Evolutionary conservation across 768 basidiomycete species (phyloP).

Genomic region (Leucocoprinus leucothites): DNA sequence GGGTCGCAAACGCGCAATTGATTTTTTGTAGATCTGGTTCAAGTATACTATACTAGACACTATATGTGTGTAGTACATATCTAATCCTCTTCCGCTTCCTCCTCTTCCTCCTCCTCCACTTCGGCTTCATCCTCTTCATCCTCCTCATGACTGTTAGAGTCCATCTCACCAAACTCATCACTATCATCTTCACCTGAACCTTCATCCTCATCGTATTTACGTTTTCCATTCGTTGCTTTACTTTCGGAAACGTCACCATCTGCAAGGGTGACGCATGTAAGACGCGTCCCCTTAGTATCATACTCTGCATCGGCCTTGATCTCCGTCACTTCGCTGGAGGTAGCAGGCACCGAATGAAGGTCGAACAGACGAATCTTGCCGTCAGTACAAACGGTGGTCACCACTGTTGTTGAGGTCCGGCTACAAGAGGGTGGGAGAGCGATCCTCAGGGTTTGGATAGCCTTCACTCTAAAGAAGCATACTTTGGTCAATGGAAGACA

Average conservation of each 20-base stretch:
- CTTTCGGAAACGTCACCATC: slow-evolving; percentile 24
- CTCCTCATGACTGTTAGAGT: slow-evolving; percentile 15
- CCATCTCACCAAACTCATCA: slow-evolving; percentile 20
- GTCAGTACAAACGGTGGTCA: slow-evolving; percentile 85
- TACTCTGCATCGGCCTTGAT: slow-evolving; percentile 63
- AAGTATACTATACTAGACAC: neutral
- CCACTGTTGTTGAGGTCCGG: slow-evolving; percentile 52
- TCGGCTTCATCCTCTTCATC: slow-evolving; percentile 26
- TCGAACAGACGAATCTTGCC: slow-evolving; percentile 82
- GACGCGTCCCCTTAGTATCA: slow-evolving; percentile 81
- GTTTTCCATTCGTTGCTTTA: slow-evolving; percentile 18
- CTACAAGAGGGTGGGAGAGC: slow-evolving; percentile 42
- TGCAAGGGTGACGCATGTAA: slow-evolving; percentile 61
- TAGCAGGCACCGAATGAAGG: slow-evolving; percentile 45
- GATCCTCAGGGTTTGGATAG: slow-evolving; percentile 64
- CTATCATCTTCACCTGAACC: slow-evolving; percentile 19
- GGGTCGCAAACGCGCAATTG: slow-evolving; percentile 69
- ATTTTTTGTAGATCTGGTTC: slow-evolving; percentile 55
- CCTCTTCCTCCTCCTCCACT: slow-evolving; percentile 24
- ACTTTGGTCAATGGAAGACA: slow-evolving; percentile 6
- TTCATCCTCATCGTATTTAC: slow-evolving; percentile 23
- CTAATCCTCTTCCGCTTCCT: slow-evolving; percentile 29
- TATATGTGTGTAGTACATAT: slow-evolving; percentile 15
- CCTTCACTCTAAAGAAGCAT: slow-evolving; percentile 63
- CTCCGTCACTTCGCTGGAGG: slow-evolving; percentile 22